Evolutionary conservation across 2,329 filamentous ascomycete genomes (phyloP).

Genomic region (Lecanosticta acicola): DNA sequence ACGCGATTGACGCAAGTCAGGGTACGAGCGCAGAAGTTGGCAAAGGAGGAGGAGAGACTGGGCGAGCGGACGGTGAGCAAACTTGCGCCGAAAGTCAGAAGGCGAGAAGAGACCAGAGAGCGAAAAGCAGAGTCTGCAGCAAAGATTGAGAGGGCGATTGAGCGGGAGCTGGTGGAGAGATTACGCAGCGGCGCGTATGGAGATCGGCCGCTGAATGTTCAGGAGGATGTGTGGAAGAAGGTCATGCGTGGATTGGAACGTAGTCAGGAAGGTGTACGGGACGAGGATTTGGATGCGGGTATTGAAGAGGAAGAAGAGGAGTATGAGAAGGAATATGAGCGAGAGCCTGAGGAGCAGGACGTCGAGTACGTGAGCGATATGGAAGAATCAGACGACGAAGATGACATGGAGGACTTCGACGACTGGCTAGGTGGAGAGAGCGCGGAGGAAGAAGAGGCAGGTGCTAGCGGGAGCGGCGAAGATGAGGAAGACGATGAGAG

Average conservation of each 20-base stretch:
- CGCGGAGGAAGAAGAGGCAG: conserved; percentile 42
- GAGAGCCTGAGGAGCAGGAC: conserved; percentile 58
- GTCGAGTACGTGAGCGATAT: conserved; percentile 93
- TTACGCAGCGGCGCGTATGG: conserved; percentile 90
- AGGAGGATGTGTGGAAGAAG: conserved; percentile 94
- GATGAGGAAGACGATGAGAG: conserved; percentile 45
- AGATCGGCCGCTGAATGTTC: conserved; percentile 88
- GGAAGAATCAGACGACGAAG: conserved; percentile 66
- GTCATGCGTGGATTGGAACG: conserved; percentile 86
- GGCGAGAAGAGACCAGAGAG: conserved; percentile 45
- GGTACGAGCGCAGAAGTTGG: conserved; percentile 68
- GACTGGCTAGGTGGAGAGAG: conserved; percentile 82
- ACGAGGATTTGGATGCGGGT: conserved; percentile 84
- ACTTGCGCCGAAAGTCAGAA: conserved; percentile 78
- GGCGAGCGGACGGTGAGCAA: conserved; percentile 85
- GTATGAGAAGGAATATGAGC: conserved; percentile 58
- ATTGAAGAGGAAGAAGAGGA: conserved; percentile 70
- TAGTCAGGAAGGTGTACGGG: conserved; percentile 72
- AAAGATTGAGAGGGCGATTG: conserved; percentile 92
- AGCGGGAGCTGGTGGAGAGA: conserved; percentile 87
- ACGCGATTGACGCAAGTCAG: conserved; percentile 88
- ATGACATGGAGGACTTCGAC: conserved; percentile 79
- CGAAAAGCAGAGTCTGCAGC: conserved; percentile 55
- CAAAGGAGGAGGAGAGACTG: conserved; percentile 80
- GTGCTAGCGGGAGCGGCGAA: conserved; percentile 40